Evolutionary conservation across 306 rosid genomes (phyloP).

Genomic region (Oxytropis ochrocephala): DNA sequence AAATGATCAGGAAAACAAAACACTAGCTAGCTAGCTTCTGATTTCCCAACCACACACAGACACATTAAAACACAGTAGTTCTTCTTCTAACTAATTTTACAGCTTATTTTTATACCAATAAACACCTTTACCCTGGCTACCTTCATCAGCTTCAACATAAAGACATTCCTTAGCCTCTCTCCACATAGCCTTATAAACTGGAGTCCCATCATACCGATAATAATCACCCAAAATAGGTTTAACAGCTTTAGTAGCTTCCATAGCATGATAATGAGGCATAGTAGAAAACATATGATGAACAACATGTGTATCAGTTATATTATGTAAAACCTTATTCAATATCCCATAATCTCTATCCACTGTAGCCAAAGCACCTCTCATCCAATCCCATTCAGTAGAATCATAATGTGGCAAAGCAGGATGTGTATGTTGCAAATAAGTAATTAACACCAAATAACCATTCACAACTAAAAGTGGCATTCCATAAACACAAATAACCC

Average conservation of each 20-base stretch:
- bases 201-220: slow-evolving; percentile 63
- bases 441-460: slow-evolving; percentile 12
- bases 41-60: neutral
- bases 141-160: slow-evolving; percentile 62
- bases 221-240: slow-evolving; percentile 66
- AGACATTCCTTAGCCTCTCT: slow-evolving; percentile 75
- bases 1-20: neutral
- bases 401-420: slow-evolving; percentile 30
- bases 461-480: neutral
- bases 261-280: slow-evolving; percentile 80
- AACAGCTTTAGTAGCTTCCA: slow-evolving; percentile 78
- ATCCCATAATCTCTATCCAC: slow-evolving; percentile 28
- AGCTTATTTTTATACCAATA: slow-evolving; percentile 62
- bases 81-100: neutral
- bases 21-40: neutral
- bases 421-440: slow-evolving; percentile 29
- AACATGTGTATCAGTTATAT: slow-evolving; percentile 28
- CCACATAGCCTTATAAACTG: slow-evolving; percentile 58
- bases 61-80: neutral
- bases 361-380: slow-evolving; percentile 24
- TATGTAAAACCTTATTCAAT: slow-evolving; percentile 20
- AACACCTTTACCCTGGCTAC: slow-evolving; percentile 38
- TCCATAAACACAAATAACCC: slow-evolving; percentile 56
- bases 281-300: slow-evolving; percentile 53
- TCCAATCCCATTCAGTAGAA: slow-evolving; percentile 30